Percentiles rank a stretch among this genome's conserved stretches.
These are phyloP conservation scores for Lyophyllum semitale DNA, from an alignment of 768 basidiomycete genomes.

Conservation along the genomic window DNA sequence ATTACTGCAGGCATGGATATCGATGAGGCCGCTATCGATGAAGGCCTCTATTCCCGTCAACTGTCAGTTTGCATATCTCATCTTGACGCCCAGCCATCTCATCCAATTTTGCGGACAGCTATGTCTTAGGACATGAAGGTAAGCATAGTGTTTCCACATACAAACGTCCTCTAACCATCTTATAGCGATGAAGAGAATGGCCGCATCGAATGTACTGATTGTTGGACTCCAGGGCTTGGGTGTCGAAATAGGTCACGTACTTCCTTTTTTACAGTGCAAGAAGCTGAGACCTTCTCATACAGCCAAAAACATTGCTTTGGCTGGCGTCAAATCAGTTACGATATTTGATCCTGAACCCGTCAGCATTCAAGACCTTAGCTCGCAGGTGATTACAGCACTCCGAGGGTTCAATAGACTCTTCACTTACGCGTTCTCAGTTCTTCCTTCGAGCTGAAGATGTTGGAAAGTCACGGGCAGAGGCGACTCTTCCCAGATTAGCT, in stretches of 20 bases:
- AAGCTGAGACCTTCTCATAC: slow-evolving; percentile 8
- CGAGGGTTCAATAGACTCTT: slow-evolving; percentile 2
- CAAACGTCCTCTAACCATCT: slow-evolving; percentile 6
- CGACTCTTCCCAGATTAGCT: slow-evolving; percentile 83
- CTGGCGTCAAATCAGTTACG: slow-evolving; percentile 97
- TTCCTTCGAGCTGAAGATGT: slow-evolving; percentile 88
- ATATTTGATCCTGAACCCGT: slow-evolving; percentile 93
- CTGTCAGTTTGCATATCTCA: slow-evolving; percentile 53
- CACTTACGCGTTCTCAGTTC: slow-evolving; percentile 57
- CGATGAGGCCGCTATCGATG: slow-evolving; percentile 87
- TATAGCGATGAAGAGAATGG: slow-evolving; percentile 98
- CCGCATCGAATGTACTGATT: slow-evolving; percentile 90
- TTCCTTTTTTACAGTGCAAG: neutral
- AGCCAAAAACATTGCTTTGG: slow-evolving; percentile 95
- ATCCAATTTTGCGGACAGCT: slow-evolving; percentile 46
- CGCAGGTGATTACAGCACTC: slow-evolving; percentile 64
- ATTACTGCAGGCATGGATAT: slow-evolving; percentile 70
- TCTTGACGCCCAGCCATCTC: slow-evolving; percentile 13
- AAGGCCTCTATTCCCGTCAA: slow-evolving; percentile 92
- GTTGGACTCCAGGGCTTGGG: slow-evolving; percentile 92
- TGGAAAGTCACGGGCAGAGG: slow-evolving; percentile 85
- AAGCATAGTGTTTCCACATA: slow-evolving; percentile 1
- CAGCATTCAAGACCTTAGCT: slow-evolving; percentile 85
- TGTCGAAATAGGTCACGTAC: slow-evolving; percentile 79
- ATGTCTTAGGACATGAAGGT: slow-evolving; percentile 98